phyloP scores from a whole-genome alignment of 116 monocot genomes.

The Cymodocea nodosa region DNA sequence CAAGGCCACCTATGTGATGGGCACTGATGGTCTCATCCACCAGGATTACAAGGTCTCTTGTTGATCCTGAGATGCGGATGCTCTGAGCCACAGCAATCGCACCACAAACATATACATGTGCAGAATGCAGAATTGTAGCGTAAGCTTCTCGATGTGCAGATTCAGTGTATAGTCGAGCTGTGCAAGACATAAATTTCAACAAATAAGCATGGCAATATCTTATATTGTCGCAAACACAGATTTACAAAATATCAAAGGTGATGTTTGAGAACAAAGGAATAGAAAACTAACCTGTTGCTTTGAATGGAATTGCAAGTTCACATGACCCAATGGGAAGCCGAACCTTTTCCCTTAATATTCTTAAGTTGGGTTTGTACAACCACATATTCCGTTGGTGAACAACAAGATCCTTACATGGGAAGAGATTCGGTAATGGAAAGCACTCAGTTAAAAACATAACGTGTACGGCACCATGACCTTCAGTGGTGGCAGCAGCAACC shows the following conservation, averaged over 20 bases:
- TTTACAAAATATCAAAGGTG: neutral
- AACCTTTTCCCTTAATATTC: constrained; percentile 41
- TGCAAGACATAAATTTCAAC: neutral
- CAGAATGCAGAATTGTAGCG: constrained; percentile 89
- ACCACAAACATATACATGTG: constrained; percentile 71
- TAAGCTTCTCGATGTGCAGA: constrained; percentile 49
- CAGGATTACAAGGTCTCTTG: constrained; percentile 77
- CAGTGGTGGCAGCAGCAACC: constrained; percentile 29
- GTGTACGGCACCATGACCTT: constrained; percentile 17
- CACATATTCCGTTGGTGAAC: constrained; percentile 44
- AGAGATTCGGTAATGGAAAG: constrained; percentile 78
- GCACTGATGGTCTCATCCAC: constrained; percentile 67
- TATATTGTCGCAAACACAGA: neutral
- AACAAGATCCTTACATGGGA: constrained; percentile 55
- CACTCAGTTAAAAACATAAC: constrained; percentile 66
- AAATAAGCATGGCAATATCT: neutral
- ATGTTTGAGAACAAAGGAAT: neutral
- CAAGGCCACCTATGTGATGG: constrained; percentile 62
- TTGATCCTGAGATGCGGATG: constrained; percentile 69
- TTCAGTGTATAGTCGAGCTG: constrained; percentile 29
- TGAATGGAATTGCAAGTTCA: constrained; percentile 58
- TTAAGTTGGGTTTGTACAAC: constrained; percentile 56
- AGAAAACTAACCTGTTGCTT: constrained; percentile 32
- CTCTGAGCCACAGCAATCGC: constrained; percentile 87
- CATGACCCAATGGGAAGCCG: constrained; percentile 82